Conservation (phyloP, 768 basidiomycete species). For the Tylopilus plumbeoviolaceoides region DNA sequence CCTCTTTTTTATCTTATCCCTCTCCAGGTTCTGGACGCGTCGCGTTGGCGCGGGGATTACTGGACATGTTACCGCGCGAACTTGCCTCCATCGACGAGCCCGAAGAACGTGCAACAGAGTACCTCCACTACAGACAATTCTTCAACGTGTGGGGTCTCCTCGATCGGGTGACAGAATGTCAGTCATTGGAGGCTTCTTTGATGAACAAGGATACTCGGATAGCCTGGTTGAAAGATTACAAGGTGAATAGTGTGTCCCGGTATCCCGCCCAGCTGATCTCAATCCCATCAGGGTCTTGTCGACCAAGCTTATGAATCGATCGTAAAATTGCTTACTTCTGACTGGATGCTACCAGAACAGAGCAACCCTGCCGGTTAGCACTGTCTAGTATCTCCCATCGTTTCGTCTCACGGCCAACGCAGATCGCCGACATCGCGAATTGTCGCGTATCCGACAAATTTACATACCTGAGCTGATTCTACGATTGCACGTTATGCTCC, state of each 20-base stretch:
- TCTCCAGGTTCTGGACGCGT: conserved; percentile 66
- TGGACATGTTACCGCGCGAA: conserved; percentile 60
- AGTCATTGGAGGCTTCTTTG: conserved; percentile 51
- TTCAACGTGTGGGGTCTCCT: conserved; percentile 71
- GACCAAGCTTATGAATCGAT: conserved; percentile 64
- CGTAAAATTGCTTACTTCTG: conserved; percentile 66
- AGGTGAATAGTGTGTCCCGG: conserved; percentile 32
- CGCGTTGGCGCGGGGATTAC: conserved; percentile 56
- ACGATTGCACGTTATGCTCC: conserved; percentile 72
- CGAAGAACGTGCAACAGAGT: conserved; percentile 70
- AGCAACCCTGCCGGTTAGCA: conserved; percentile 37
- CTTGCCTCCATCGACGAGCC: conserved; percentile 60
- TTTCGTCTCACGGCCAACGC: conserved; percentile 29
- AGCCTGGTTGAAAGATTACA: conserved; percentile 64
- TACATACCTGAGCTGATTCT: conserved; percentile 89
- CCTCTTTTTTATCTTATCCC: neutral
- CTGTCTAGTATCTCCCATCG: neutral
- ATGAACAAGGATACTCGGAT: conserved; percentile 56
- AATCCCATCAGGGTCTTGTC: conserved; percentile 45
- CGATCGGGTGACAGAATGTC: conserved; percentile 56
- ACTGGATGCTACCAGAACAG: conserved; percentile 66
- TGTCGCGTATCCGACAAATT: conserved; percentile 80
- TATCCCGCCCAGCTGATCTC: neutral
- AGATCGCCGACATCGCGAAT: conserved; percentile 58
- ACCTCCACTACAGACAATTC: conserved; percentile 76